phyloP scores from a whole-genome alignment of 2,329 filamentous ascomycete species.

The Grosmannia penicillata region DNA sequence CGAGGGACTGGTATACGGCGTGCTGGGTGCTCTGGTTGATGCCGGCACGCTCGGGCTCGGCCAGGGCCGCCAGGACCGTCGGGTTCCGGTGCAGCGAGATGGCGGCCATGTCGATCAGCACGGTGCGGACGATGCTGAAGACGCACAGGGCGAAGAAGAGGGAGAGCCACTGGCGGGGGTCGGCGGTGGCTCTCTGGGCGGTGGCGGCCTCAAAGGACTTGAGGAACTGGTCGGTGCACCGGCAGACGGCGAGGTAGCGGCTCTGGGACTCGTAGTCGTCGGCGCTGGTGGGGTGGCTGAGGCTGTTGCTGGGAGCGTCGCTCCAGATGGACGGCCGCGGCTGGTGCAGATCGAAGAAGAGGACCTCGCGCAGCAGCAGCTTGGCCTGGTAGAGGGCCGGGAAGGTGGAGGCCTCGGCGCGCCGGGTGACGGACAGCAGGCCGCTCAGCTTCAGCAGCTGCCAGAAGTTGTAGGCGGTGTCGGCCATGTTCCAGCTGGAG shows the following conservation, averaged over 20 bases:
- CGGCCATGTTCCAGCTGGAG: constrained; percentile 34
- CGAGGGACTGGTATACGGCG: constrained; percentile 35
- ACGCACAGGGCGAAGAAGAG: constrained; percentile 40
- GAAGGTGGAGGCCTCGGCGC: constrained; percentile 30
- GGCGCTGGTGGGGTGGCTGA: constrained; percentile 17
- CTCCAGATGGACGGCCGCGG: constrained; percentile 28
- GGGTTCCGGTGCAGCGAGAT: constrained; percentile 11
- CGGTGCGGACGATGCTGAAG: constrained; percentile 39
- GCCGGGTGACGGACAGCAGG: constrained; percentile 30
- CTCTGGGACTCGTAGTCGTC: constrained; percentile 32
- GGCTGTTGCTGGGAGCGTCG: constrained; percentile 17
- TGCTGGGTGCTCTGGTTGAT: constrained; percentile 19
- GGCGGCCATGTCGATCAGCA: constrained; percentile 31
- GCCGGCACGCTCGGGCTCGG: no score
- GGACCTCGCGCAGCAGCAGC: constrained; percentile 36
- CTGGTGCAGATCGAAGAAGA: constrained; percentile 38
- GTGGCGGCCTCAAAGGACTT: constrained; percentile 34
- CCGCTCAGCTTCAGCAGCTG: constrained; percentile 36
- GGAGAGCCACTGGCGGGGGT: constrained; percentile 32
- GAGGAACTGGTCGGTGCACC: constrained; percentile 35
- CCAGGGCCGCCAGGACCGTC: no score
- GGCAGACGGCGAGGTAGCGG: constrained; percentile 32
- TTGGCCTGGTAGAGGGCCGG: constrained; percentile 40
- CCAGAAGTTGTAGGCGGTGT: constrained; percentile 35
- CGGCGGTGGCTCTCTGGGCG: constrained; percentile 21